Base-by-base conservation (phyloP, 306 rosid species). In the Acacia confusa region DNA sequence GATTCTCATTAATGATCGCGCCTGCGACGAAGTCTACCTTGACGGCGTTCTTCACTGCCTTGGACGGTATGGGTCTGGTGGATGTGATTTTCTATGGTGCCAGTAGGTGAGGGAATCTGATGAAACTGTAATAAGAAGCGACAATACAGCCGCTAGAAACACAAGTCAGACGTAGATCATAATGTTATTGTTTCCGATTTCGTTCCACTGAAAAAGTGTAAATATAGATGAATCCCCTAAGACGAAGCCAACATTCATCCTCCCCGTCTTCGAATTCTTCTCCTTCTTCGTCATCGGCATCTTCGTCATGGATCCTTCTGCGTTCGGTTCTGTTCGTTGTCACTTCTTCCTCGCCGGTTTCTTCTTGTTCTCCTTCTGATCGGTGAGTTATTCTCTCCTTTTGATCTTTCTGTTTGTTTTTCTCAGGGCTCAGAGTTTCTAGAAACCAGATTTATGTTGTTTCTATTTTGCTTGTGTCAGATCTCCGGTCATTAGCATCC, bases 241-340 rank as follows among this genome's bases (percentile, higher is more conserved):
- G 90, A 85, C 94, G 97, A 91, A 88, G 95, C 87, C 90, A 84
- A 78, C 91, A 92, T 94, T 90, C 98, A 75, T 85, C 91, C 50
- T 70, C 97, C 77, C 85, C 99, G 71, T 84, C 98, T 77, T 91
- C 98, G 58, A 88, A 90, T 86, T 88, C 92, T 76, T 88, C 66
- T 60, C 25, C 97, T 30, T 87, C 94, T 7, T 80, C 87, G 28
- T 84, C 89, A 12, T 83, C 97, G 2, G 79, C 93, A 24, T 86
- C 93, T 22, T 94, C 94, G 48, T 95, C 99, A 82, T 95, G 99
- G 99, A 90, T 96, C 92, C 97, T 90, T 79, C 88, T 96, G 92
- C 97, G 99, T 88, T 96, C 99, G 92, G 99, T 94, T 90, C 89
- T 96, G 75, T 92, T 96, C 79, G 93, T 96, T 76, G 98, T 96